Evolutionary conservation across 2,329 filamentous ascomycete genomes (phyloP).

Genomic region (Paecilomyces sp.): DNA sequence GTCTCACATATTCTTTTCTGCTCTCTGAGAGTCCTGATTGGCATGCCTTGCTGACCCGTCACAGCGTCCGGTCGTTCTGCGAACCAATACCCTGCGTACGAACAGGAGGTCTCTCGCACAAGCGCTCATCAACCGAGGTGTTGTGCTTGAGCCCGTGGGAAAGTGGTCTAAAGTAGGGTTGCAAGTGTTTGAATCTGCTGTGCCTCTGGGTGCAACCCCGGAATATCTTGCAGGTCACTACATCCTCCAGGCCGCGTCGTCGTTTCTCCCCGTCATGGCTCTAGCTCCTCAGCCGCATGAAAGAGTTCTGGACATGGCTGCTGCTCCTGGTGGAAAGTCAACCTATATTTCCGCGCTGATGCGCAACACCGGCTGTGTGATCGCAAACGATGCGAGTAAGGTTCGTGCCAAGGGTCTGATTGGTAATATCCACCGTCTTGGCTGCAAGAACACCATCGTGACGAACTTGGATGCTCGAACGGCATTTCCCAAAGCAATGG

Average conservation of each 20-base stretch:
- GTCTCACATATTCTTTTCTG: not conserved
- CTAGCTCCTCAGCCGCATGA: constrained; percentile 90
- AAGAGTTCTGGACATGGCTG: constrained; percentile 87
- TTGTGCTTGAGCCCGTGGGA: constrained; percentile 90
- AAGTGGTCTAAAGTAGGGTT: constrained; percentile 99
- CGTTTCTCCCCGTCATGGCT: constrained; percentile 96
- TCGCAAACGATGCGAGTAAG: constrained; percentile 96
- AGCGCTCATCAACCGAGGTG: constrained; percentile 88
- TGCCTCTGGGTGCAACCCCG: constrained; percentile 85
- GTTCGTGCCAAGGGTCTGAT: constrained; percentile 91
- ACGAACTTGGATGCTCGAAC: constrained; percentile 85
- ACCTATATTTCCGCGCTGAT: constrained; percentile 94
- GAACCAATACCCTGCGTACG: constrained; percentile 87
- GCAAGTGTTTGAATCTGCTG: constrained; percentile 86
- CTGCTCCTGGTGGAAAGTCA: constrained; percentile 91
- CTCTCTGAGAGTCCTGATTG: not conserved
- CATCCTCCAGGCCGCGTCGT: constrained; percentile 93
- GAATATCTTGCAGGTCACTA: constrained; percentile 98
- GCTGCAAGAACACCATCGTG: constrained; percentile 87
- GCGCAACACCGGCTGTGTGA: constrained; percentile 93
- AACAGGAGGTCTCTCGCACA: constrained; percentile 77
- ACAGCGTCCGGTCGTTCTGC: constrained; percentile 77
- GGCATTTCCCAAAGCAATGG: constrained; percentile 89
- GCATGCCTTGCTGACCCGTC: not conserved
- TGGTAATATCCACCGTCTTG: constrained; percentile 92